Base-by-base conservation (phyloP, 2,329 filamentous ascomycete species). In the Cordyceps tenuipes region DNA sequence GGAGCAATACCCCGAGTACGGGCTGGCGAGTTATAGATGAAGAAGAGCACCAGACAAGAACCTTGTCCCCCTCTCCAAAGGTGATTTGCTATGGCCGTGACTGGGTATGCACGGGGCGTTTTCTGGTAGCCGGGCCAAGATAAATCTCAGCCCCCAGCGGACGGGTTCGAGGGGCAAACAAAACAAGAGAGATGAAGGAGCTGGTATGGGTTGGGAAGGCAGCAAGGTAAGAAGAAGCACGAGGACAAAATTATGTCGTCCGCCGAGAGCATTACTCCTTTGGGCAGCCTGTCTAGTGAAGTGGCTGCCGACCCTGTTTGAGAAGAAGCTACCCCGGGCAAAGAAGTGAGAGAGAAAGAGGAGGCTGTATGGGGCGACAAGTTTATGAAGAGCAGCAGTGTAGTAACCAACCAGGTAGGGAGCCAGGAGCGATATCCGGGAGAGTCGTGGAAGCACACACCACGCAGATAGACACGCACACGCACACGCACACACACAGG, bases 191-290 rank as follows among this genome's bases (percentile, higher is more conserved):
- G 57, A 52, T 41, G 49, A 59, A 39, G 49, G 49, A 47, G 26
- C 12, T n/a, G 41, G 29, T 59, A 52, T 52, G 29, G 19, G 49
- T 10, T 29, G 29, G 46, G 5, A 15, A 43, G 41, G 39, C 29
- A n/a, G 49, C 19, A 39, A 31, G 36, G 41, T 26, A 41, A 48
- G 31, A 19, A 43, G 31, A 19, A 43, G 43, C 41, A 12, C 29
- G 43, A 54, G 57, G 49, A 60, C 57, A 60, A 60, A 60, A 60
- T 54, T 49, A 48, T 60, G 50, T 49, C 48, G 50, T 60, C 57
- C 44, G 43, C 57, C 50, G 57, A 60, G 57, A 60, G 57, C 49
- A 59, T 59, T 59, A 47, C 57, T 59, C 31, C 41, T 59, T 59
- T 59, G 41, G 57, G 57, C 48, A 54, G 34, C 21, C 50, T 54